phyloP scores from a whole-genome alignment of 2,329 filamentous ascomycete genomes.

The Xylariaceae sp. region DNA sequence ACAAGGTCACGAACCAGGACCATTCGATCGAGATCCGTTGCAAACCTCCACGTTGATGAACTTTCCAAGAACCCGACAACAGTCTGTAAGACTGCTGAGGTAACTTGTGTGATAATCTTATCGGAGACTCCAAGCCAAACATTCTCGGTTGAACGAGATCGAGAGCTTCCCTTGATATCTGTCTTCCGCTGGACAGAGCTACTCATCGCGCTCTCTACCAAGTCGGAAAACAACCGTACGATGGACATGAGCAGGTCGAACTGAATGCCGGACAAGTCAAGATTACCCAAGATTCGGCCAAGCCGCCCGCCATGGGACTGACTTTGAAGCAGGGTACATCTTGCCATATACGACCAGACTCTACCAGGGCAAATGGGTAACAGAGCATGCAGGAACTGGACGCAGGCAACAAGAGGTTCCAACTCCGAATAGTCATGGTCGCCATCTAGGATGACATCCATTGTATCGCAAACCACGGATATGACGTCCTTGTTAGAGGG shows the following conservation, averaged over 20 bases:
- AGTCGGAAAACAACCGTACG: constrained; percentile 64
- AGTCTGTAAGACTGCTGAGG: constrained; percentile 67
- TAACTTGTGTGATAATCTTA: constrained; percentile 65
- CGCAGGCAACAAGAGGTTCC: constrained; percentile 61
- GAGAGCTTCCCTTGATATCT: constrained; percentile 43
- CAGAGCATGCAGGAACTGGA: constrained; percentile 73
- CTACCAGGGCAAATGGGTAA: constrained; percentile 71
- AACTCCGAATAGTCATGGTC: constrained; percentile 61
- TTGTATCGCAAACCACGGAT: constrained; percentile 74
- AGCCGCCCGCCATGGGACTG: constrained; percentile 73
- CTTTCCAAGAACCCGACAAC: constrained; percentile 82
- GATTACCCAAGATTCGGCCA: constrained; percentile 70
- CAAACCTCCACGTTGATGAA: constrained; percentile 79
- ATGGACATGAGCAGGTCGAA: constrained; percentile 74
- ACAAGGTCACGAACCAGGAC: constrained; percentile 64
- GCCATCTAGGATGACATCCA: constrained; percentile 65
- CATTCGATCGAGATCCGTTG: constrained; percentile 60
- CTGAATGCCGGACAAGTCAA: constrained; percentile 70
- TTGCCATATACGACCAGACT: constrained; percentile 83
- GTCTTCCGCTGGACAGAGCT: constrained; percentile 63
- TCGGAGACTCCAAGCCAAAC: constrained; percentile 71
- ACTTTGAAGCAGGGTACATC: constrained; percentile 72
- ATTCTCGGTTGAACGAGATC: constrained; percentile 44
- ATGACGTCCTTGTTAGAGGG: constrained; percentile 67
- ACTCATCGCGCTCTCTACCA: constrained; percentile 69